Evolutionary conservation across 768 basidiomycete species (phyloP), one percentile per base, ranked within the genome.

Genomic region (Pleurotus tuber-regium): DNA sequence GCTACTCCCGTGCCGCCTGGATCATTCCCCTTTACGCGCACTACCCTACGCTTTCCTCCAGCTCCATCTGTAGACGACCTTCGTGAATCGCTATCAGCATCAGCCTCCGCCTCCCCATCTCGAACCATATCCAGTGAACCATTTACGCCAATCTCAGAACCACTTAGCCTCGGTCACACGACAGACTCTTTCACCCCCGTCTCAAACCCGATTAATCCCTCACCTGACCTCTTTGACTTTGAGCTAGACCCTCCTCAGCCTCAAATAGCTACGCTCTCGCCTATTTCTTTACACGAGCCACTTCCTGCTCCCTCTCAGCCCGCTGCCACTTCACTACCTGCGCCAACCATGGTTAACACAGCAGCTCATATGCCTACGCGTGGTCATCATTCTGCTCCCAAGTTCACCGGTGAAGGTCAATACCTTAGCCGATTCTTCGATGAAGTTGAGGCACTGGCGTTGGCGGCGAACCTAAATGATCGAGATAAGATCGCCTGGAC

Each of bases 311-410:
- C 23, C 19, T n/a, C 26, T 16, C 14, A 24, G 1, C 19, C 43
- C 2, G 9, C 43, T n/a, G 6, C 43, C 7, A 14, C 43, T 3
- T 26, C 14, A 25, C 6, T 39, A 9, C 38, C 38, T 14, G 10
- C 23, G 1, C 19, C 4, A 8, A 25, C 26, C 23, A 26, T 44
- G 26, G 43, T 19, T 26, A 29, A 11, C 16, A 24, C 25, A 26
- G 7, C 40, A 8, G 44, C 44, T 18, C 28, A 30, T 10, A 47
- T 47, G 44, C 44, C 44, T 4, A 33, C 28, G 3, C 29, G 44
- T 4, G 44, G 44, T 14, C 44, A 47, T 30, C 44, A 47, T 14
- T 31, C 44, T 4, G 44, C 44, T 18, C 44, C 44, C 16, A 47
- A 26, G 14, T 47, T 47, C 29, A 24, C 28, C 10, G 44, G 44